Percentiles rank a stretch among this genome's conserved stretches.
Evolutionary conservation across 2,329 filamentous ascomycete genomes (phyloP).

Genomic region (Neobulgaria alba): DNA sequence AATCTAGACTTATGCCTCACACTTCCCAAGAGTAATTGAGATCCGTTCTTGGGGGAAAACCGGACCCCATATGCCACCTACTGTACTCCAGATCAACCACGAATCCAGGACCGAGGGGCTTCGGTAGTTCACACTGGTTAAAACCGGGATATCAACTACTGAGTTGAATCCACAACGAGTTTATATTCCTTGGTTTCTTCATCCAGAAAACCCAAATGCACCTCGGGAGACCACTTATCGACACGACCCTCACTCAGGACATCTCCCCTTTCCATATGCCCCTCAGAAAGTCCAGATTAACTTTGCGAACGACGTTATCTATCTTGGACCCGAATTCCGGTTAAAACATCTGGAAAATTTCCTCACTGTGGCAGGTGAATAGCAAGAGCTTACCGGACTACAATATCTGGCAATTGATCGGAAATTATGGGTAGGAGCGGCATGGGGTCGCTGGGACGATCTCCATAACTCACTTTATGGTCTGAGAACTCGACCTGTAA

Average conservation of each 20-base stretch:
- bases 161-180: neutral
- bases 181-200: constrained; percentile 14
- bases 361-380: constrained; percentile 4
- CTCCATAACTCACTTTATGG: constrained; percentile 11
- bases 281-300: constrained; percentile 11
- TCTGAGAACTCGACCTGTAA: constrained; percentile 9
- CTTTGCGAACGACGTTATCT: constrained; percentile 14
- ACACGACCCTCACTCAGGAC: no score
- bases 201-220: constrained; percentile 10
- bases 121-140: constrained; percentile 9
- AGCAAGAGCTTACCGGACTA: constrained; percentile 10
- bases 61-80: no score
- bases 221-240: neutral
- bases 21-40: no score
- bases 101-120: constrained; percentile 17
- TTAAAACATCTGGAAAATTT: constrained; percentile 10
- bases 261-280: neutral
- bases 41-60: constrained; percentile 18
- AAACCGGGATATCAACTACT: constrained; percentile 12
- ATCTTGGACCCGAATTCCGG: constrained; percentile 18
- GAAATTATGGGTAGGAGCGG: constrained; percentile 9
- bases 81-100: constrained; percentile 14
- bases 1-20: no score
- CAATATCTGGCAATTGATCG: constrained; percentile 14
- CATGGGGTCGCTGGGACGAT: constrained; percentile 4